Evolutionary conservation across 2,329 filamentous ascomycete species (phyloP), one percentile per base, ranked within the genome.

Genomic region (Gremmenia infestans): DNA sequence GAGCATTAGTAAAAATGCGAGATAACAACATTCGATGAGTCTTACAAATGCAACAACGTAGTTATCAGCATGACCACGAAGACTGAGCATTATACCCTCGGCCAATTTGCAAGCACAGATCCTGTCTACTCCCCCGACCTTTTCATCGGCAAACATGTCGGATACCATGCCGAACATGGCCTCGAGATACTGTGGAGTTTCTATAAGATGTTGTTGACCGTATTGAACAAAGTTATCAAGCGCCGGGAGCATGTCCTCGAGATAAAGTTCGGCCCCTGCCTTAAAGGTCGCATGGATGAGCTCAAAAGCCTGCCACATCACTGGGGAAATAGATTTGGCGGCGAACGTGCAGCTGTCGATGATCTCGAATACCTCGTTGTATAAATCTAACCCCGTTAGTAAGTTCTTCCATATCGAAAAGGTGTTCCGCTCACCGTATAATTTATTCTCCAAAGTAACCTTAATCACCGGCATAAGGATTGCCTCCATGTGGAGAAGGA

Each of bases 321-420:
- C 96, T 9, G 88, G 85, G 1, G 94, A 97, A 64, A 99, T 97
- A 56, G 84, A 83, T 79, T 97, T 99, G 60, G 94, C 93, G 11
- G 94, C 91, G 71, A 97, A 99, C 7, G 94, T 99, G 79, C 94
- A 99, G 79, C 91, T 97, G 72, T 99, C 94, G 65, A 99, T 96
- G 66, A 99, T 99, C 74, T 99, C 94, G 65, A 99, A 99, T 5
- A 97, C 85, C 71, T 99, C 94, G 71, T 97, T 99, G 73, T 97
- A 99, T 22, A 99, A 77, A 72, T 99, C 88, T 88, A 59, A 43
- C 36, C 43, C 53, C 36, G 36, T 63, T 42, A 67, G 70, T 63
- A 68, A 49, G 51, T 35, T 54, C 36, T 39, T 40, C 49, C 42
- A 32, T 7, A 17, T 5, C 35, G n/a, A 48, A 22, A 48, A 3